Conservation (phyloP, 805 yeast genomes). For the Brettanomyces custersianus region DNA sequence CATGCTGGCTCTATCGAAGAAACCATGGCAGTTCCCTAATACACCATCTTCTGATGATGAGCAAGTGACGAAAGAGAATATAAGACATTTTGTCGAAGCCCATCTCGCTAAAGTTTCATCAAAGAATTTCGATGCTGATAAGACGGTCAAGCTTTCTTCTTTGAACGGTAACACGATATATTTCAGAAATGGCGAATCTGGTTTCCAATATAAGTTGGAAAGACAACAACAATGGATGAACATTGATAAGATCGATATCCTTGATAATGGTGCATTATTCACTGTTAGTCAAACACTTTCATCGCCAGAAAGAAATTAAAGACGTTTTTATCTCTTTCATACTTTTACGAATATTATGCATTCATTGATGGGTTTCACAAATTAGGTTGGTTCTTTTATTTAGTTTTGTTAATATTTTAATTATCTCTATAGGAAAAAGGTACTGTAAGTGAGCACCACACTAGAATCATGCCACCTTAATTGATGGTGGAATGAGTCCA, state of each 20-base stretch:
- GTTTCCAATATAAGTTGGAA: conserved; percentile 23
- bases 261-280: conserved; percentile 38
- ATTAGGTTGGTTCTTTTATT: neutral
- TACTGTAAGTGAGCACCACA: too few species aligned
- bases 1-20: conserved; percentile 36
- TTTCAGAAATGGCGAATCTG: conserved; percentile 28
- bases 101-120: conserved; percentile 41
- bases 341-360: neutral
- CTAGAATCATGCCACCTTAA: conserved; percentile 10
- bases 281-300: conserved; percentile 28
- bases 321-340: neutral
- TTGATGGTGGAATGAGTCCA: conserved; percentile 12
- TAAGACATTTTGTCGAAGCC: conserved; percentile 48
- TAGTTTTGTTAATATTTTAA: neutral
- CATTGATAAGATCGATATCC: conserved; percentile 27
- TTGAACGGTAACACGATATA: conserved; percentile 27
- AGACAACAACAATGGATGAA: conserved; percentile 28
- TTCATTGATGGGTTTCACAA: conserved; percentile 1
- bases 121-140: conserved; percentile 12
- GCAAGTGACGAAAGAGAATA: conserved; percentile 38
- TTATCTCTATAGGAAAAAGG: neutral
- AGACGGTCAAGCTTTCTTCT: conserved; percentile 22
- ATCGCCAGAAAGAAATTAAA: conserved; percentile 24
- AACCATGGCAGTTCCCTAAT: conserved; percentile 81
- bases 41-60: conserved; percentile 35